Evolutionary conservation across 2,329 filamentous ascomycete genomes (phyloP).

Genomic region (Colletotrichum gigasporum): DNA sequence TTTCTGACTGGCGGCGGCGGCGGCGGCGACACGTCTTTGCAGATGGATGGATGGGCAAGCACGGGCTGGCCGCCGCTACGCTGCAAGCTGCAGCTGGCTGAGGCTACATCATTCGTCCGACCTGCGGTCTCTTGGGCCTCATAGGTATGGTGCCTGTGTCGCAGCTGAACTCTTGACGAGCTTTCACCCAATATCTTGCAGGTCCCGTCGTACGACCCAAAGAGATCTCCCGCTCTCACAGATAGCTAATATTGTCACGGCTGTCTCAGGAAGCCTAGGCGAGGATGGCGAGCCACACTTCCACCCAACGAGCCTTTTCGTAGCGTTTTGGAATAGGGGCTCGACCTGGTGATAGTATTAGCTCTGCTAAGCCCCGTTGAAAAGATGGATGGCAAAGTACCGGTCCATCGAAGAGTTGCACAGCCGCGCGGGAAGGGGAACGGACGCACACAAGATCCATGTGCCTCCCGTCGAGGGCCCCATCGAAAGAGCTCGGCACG

Average conservation of each 20-base stretch:
- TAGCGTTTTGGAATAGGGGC: neutral
- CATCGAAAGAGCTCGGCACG: neutral
- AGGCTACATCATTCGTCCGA: constrained; percentile 2
- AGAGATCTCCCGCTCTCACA: neutral
- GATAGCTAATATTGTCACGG: too few relatives aligned
- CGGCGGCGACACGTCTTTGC: neutral
- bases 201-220: neutral
- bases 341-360: too few relatives aligned
- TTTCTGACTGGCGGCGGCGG: constrained; percentile 1
- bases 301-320: neutral
- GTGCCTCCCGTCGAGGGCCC: constrained; percentile 2
- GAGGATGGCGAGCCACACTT: neutral
- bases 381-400: neutral
- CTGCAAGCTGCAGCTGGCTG: neutral
- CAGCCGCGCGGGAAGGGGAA: neutral
- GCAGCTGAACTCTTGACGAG: neutral
- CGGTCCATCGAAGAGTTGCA: neutral
- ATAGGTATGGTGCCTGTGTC: neutral
- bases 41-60: neutral
- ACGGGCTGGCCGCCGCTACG: too few relatives aligned
- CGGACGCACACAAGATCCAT: neutral
- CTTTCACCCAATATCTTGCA: neutral
- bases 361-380: too few relatives aligned
- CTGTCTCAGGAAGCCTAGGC: neutral
- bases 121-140: constrained; percentile 12